Base-by-base conservation (phyloP, 371 early-diverging fungal genomes). In the Circinella umbellata region DNA sequence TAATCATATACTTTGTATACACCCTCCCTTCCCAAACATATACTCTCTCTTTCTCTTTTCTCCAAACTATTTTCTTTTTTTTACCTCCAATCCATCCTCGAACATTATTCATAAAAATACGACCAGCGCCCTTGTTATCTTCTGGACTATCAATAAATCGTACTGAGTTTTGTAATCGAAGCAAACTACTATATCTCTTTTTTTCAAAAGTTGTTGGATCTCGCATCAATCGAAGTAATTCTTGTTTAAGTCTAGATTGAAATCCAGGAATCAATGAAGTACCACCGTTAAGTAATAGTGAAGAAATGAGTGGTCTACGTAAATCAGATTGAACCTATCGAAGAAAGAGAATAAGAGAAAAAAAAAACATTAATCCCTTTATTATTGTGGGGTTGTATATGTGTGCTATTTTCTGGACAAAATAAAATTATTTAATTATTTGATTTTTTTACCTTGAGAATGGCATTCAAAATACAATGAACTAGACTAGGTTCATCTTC, bases 31-130 rank as follows among this genome's bases (percentile, higher is more conserved):
- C 47, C 11, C 9, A 47, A 15, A 9, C 15, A 15, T 47, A 17
- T 3, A 51, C 4, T 27, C 27, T 34, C 27, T 34, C 57, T 34
- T 42, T 42, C 42, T 11, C 42, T 11, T 42, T 42, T 42, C 42
- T 11, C 42, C 27, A 27, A 27, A 42, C 11, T 42, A 6, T 42
- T 42, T 42, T 42, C 42, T 42, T 11, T 27, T 62, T 13, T 54
- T 74, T 80, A 86, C 89, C 94, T 62, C 94, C 94, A 70, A 93
- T 84, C 94, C 94, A 94, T 8, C 90, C 83, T 17, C 90, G 84
- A 34, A 88, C 81, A 72, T 91, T 93, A 48, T 86, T 83, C 77
- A 83, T 83, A 71, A 92, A 94, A 2, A 92, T 86, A 37, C 86
- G 83, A 1, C 89, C 88, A 63, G 80, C 80, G 36, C 78, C 76